Conservation (phyloP, 352 stramenopile genomes). For the Hyaloperonospora brassicae region DNA sequence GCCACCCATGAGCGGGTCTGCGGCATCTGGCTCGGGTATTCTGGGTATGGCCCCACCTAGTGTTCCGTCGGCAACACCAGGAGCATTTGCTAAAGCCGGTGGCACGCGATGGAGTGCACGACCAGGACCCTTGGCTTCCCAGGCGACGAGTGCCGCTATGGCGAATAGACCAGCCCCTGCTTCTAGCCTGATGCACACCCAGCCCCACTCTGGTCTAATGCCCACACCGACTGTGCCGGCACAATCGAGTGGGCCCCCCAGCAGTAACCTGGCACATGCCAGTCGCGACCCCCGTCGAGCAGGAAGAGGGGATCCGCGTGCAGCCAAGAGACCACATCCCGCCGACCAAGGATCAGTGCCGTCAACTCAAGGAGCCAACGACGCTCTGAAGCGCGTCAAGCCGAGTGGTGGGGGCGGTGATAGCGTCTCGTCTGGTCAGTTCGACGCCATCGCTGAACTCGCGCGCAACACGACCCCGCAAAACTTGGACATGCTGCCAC, state of each 20-base stretch:
- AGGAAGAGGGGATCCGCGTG: constrained; percentile 45
- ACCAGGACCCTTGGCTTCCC: constrained; percentile 36
- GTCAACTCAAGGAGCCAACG: constrained; percentile 16
- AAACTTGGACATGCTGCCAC: constrained; percentile 71
- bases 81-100: too few relatives aligned
- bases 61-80: constrained; percentile 11
- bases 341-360: constrained; percentile 18
- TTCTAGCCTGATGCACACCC: constrained; percentile 24
- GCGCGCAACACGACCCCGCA: constrained; percentile 74
- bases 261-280: too few relatives aligned
- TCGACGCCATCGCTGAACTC: constrained; percentile 58
- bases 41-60: constrained; percentile 40
- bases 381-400: constrained; percentile 25
- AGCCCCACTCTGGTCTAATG: constrained; percentile 26
- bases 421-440: constrained; percentile 24
- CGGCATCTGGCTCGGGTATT: constrained; percentile 33
- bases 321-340: constrained; percentile 36
- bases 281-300: constrained; percentile 51
- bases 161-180: constrained; percentile 15
- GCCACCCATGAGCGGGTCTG: constrained; percentile 22
- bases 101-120: too few relatives aligned
- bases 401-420: constrained; percentile 12
- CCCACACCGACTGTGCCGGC: constrained; percentile 17
- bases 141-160: constrained; percentile 22
- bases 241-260: constrained; percentile 21